Base-by-base conservation (phyloP, 495 filamentous ascomycete genomes). In the Cairneyella variabilis region DNA sequence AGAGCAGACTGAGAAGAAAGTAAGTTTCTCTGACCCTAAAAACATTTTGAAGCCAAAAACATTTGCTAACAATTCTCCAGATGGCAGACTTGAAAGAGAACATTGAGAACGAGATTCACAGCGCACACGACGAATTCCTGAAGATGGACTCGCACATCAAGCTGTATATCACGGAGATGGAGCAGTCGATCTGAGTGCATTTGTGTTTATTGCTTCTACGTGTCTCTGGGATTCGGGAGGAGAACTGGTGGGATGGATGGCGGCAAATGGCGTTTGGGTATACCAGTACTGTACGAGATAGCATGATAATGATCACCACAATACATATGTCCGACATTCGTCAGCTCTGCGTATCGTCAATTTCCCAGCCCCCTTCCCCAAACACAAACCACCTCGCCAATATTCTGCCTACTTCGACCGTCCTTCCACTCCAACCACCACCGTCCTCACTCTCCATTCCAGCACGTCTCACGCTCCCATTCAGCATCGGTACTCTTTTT, bases 1-100 rank as follows among this genome's bases (percentile, higher is more conserved):
- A 56, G 92, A 97, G 72, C 90, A 96, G 75, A 96, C 89, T 27
- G 93, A 97, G 81, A 97, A 96, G 76, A 96, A 97, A 88, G 91
- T 91, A 78, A 56, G 76, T 48, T 34, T 2, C 6, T 10, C 12
- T 42, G 8, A 18, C 32, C 8, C 12, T 47, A 14, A n/a, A n/a
- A n/a, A n/a, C n/a, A 12, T 28, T 11, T 32, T 14, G 14, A 32
- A 32, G 6, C 14, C 28, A 32, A 14, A 23, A 16, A 17, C 40
- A 18, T 21, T 17, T 61, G 49, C 72, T 79, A 66, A 80, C 65
- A 9, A 25, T 41, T 23, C 46, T 16, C n/a, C 66, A 97, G 91
- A 98, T 97, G 93, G 83, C 83, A 26, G 93, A 97, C 68, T 76
- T 97, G 39, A 97, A 93, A 60, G 93, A 97, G 67, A 96, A 92